A percentile compares a stretch with the other conserved stretches of the same genome.
Conservation (phyloP, 179 eudicot species). For the Silene vulgaris region DNA sequence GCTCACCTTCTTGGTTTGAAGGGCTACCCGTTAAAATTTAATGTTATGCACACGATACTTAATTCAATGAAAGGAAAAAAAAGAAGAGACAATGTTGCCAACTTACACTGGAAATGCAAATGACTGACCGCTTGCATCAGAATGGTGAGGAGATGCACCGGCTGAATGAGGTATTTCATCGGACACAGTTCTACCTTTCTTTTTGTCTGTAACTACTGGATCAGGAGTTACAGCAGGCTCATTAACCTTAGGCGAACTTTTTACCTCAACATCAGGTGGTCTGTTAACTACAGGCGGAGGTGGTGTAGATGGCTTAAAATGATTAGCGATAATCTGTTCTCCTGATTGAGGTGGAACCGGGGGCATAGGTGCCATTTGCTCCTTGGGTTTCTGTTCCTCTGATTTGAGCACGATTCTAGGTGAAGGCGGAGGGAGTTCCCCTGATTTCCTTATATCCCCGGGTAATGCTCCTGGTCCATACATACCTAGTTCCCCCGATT, state of each 20-base stretch:
- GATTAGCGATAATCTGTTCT: constrained; percentile 10
- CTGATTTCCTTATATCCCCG: constrained; percentile 27
- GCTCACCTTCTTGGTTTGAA: no score
- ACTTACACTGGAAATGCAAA: constrained; percentile 83
- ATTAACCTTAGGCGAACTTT: neutral
- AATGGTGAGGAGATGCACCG: constrained; percentile 30
- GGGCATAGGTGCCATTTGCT: neutral
- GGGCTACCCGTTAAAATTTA: no score
- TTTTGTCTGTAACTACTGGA: constrained; percentile 17
- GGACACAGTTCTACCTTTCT: constrained; percentile 1
- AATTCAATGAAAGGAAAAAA: neutral
- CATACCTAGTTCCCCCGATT: constrained; percentile 42
- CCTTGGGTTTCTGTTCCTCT: neutral
- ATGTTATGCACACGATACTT: no score
- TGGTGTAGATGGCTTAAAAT: constrained; percentile 20
- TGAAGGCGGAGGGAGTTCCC: constrained; percentile 15
- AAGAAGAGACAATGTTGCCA: constrained; percentile 1
- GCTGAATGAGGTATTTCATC: constrained; percentile 25
- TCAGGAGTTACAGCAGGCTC: constrained; percentile 21
- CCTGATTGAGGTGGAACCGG: constrained; percentile 11
- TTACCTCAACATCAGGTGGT: constrained; percentile 3
- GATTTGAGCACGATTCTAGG: constrained; percentile 14
- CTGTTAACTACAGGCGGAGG: constrained; percentile 8
- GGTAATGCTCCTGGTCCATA: constrained; percentile 14
- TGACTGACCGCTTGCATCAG: constrained; percentile 48